These are phyloP conservation scores for Fusarium domesticum DNA, from an alignment of 2,329 filamentous ascomycete genomes.

Conservation along the genomic window DNA sequence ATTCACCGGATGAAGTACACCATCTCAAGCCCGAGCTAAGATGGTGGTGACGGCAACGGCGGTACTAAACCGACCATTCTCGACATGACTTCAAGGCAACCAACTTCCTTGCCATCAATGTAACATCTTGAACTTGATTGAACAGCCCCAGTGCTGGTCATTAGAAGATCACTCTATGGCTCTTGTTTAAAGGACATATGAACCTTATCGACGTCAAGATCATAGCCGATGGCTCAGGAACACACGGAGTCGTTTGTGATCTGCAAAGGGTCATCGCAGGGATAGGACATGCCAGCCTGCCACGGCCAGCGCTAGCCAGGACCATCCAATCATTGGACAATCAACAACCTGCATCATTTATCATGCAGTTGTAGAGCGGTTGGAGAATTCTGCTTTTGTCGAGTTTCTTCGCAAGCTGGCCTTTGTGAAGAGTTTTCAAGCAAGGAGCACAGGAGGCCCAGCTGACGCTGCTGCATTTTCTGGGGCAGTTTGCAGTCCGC, in stretches of 20 bases:
- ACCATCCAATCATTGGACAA: not conserved
- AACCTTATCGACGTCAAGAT: not conserved
- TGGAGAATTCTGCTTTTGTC: no score
- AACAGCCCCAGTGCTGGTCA: not conserved
- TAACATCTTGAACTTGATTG: not conserved
- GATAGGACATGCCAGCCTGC: not conserved
- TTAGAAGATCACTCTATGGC: not conserved
- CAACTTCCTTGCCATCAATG: no score
- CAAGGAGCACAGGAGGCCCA: not conserved
- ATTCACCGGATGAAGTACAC: not conserved
- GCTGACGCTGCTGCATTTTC: not conserved
- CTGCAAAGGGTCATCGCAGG: slow-evolving; percentile 2
- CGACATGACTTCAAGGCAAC: not conserved
- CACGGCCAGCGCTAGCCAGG: not conserved
- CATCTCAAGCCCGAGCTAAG: not conserved
- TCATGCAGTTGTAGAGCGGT: no score
- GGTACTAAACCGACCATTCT: not conserved
- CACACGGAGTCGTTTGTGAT: slow-evolving; percentile 8
- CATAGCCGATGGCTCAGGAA: slow-evolving; percentile 8
- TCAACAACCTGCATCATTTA: not conserved
- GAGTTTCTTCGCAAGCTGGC: no score
- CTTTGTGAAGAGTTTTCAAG: not conserved
- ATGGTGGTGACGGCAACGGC: not conserved
- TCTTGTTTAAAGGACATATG: not conserved
- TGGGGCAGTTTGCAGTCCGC: not conserved